Evolutionary conservation across 1,284 basidiomycete genomes (phyloP).

Genomic region (Leccinum subrobustum): DNA sequence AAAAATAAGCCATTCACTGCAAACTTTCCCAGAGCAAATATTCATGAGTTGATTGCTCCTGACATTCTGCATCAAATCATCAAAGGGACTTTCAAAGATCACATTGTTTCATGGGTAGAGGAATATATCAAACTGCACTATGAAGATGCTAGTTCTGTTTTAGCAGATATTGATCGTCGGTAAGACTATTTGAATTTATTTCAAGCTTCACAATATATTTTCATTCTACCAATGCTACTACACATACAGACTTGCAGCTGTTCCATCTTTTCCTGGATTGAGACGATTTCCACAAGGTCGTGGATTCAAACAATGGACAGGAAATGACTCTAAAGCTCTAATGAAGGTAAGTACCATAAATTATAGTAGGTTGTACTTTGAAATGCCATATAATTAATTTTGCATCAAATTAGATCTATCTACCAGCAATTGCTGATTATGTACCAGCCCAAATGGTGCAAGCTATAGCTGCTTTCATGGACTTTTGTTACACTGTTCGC

Average conservation of each 20-base stretch:
- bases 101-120: not conserved
- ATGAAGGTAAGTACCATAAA: no score
- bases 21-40: not conserved
- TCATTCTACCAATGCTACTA: no score
- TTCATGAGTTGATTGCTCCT: not conserved
- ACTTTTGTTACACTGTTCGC: conserved; percentile 9
- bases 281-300: not conserved
- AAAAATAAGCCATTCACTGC: not conserved
- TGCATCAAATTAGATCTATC: not conserved
- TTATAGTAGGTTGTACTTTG: no score
- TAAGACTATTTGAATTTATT: not conserved
- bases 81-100: not conserved
- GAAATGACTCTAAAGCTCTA: not conserved
- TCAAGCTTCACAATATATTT: no score
- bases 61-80: not conserved
- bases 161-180: not conserved
- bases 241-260: not conserved
- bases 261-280: not conserved
- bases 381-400: no score
- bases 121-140: not conserved
- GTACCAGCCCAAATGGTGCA: conserved; percentile 13
- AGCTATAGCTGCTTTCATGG: conserved; percentile 7
- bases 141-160: not conserved
- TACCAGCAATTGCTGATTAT: conserved; percentile 15
- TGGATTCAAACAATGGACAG: not conserved